Evolutionary conservation across 306 rosid species (phyloP), one percentile per base, ranked within the genome.

Genomic region (Castanea sativa): DNA sequence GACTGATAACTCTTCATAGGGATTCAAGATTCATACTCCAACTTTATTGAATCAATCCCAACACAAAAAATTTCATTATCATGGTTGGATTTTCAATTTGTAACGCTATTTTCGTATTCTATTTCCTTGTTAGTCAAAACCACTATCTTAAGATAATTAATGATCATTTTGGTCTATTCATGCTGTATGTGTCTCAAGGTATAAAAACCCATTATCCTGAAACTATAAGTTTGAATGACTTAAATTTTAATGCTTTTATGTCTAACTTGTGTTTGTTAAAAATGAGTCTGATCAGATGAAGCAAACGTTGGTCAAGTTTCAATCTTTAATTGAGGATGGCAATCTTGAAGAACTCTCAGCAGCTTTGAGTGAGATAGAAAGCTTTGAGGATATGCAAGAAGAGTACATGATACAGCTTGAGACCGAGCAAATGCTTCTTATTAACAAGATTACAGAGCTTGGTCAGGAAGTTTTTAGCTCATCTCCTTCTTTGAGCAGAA

Each of bases 381-480:
- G 89, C 55, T 78, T 91, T 0, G 97, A 96, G 79, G 94, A 90
- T 32, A 76, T 86, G 49, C 99, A 89, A 63, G 94, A 88, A 85
- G 94, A 84, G 11, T 93, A 90, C 78, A 88, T 93, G 87, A 73
- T 21, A 41, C 96, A 91, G 74, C 78, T 96, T 6, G 98, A 96
- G 82, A 96, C 90, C 4, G 99, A 93, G 79, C 99, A 93, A 76
- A 81, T 67, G 85, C 96, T 96, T 69, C 98, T 96, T 41, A 87
- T 96, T 19, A 87, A 87, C 88, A 96, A 93, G 87, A 80, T 93
- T 73, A 90, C 83, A 86, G 97, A 90, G 81, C 89, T 96, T 55
- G 99, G 94, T 64, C 88, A 82, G 61, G 98, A 96, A 87, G 88
- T 93, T 32, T 71, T 89, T 5, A 69, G 85, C 76, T 80, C 91